Conservation (phyloP, 2,329 filamentous ascomycete species). For the Pseudocercospora ulei region DNA sequence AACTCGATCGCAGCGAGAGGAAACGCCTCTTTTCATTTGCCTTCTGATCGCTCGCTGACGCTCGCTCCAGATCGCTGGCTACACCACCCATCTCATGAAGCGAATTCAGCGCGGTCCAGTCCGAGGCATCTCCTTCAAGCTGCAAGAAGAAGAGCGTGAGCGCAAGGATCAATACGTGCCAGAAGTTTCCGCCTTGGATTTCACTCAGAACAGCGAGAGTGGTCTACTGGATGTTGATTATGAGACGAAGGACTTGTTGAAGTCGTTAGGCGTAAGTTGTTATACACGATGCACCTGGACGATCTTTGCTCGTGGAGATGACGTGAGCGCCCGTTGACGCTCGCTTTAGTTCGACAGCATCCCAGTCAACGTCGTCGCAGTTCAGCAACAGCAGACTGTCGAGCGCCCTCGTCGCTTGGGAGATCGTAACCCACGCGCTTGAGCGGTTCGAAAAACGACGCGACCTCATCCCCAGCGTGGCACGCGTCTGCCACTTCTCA, state of each 20-base stretch:
- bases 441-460: too few relatives aligned
- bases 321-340: too few relatives aligned
- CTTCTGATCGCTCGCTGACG: too few relatives aligned
- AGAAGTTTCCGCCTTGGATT: slow-evolving; percentile 96
- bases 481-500: too few relatives aligned
- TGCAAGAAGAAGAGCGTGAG: slow-evolving; percentile 99
- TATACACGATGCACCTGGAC: too few relatives aligned
- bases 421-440: slow-evolving; percentile 46
- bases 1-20: too few relatives aligned
- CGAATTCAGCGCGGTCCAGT: slow-evolving; percentile 98
- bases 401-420: slow-evolving; percentile 75
- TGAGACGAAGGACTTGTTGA: slow-evolving; percentile 98
- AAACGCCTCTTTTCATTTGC: too few relatives aligned
- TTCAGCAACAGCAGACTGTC: slow-evolving; percentile 74
- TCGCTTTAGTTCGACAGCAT: slow-evolving; percentile 99
- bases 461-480: too few relatives aligned
- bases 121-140: slow-evolving; percentile 99
- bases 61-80: slow-evolving; percentile 75
- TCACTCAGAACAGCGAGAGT: slow-evolving; percentile 84
- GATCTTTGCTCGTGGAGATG: too few relatives aligned
- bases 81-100: slow-evolving; percentile 97
- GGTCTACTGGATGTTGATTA: slow-evolving; percentile 89
- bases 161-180: slow-evolving; percentile 99
- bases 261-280: slow-evolving; percentile 97
- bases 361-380: slow-evolving; percentile 87